phyloP scores from a whole-genome alignment of 2,329 filamentous ascomycete genomes.

The Nemania sp. region DNA sequence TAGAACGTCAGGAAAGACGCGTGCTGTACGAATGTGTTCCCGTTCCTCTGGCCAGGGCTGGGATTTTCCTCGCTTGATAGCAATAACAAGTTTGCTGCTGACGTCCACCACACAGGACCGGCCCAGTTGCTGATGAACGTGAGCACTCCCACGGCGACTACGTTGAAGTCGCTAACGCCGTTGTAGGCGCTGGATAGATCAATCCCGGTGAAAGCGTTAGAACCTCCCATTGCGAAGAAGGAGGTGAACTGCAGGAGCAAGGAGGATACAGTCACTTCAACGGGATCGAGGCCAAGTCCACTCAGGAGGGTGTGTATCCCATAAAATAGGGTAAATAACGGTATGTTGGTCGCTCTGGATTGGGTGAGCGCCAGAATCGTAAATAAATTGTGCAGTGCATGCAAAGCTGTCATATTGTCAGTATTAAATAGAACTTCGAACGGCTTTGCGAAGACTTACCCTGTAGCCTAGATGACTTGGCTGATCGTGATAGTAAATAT shows the following conservation, averaged over 20 bases:
- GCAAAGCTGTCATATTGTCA: conserved; percentile 37
- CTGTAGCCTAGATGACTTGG: conserved; percentile 32
- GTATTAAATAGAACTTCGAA: neutral
- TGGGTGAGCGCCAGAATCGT: conserved; percentile 85
- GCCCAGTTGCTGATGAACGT: conserved; percentile 93
- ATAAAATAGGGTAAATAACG: conserved; percentile 77
- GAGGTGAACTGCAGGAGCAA: conserved; percentile 78
- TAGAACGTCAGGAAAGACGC: conserved; percentile 71
- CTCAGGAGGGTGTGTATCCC: conserved; percentile 57
- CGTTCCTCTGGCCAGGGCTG: conserved; percentile 13
- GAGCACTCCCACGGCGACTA: conserved; percentile 77
- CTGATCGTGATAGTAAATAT: conserved; percentile 40
- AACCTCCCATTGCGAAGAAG: conserved; percentile 90
- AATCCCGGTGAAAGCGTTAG: conserved; percentile 94
- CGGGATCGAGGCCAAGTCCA: conserved; percentile 50
- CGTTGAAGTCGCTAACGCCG: conserved; percentile 79
- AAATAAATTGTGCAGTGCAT: conserved; percentile 69
- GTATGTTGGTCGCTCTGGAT: conserved; percentile 81
- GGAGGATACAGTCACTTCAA: conserved; percentile 68
- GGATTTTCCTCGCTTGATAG: conserved; percentile 43
- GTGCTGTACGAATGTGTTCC: conserved; percentile 52
- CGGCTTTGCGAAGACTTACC: conserved; percentile 27
- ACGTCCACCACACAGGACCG: conserved; percentile 84
- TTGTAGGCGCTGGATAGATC: conserved; percentile 96
- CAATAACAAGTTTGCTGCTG: conserved; percentile 64